phyloP scores from a whole-genome alignment of 2,329 filamentous ascomycete genomes.

The Bipolaris oryzae region DNA sequence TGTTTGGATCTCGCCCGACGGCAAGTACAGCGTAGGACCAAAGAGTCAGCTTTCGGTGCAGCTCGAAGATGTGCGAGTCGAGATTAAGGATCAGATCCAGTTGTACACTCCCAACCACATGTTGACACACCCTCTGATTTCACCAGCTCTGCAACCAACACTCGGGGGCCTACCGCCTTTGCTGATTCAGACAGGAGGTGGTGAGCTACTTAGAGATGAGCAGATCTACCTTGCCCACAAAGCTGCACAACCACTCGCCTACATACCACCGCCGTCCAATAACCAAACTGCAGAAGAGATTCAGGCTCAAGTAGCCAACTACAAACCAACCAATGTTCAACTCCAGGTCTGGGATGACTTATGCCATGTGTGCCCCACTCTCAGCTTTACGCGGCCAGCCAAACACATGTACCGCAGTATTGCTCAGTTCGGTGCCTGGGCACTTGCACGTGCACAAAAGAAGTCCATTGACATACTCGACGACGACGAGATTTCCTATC shows the following conservation, averaged over 20 bases:
- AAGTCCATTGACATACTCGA: conserved; percentile 79
- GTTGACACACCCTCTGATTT: conserved; percentile 85
- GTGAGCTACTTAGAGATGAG: conserved; percentile 88
- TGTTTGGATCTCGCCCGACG: conserved; percentile 36
- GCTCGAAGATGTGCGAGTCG: conserved; percentile 68
- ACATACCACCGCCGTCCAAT: conserved; percentile 63
- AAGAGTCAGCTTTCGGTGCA: conserved; percentile 63
- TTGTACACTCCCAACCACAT: conserved; percentile 85
- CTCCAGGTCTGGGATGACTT: conserved; percentile 96
- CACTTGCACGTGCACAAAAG: conserved; percentile 80
- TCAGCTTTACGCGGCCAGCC: conserved; percentile 95
- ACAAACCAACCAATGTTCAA: conserved; percentile 86
- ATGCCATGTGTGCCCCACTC: conserved; percentile 87
- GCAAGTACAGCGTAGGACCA: conserved; percentile 47
- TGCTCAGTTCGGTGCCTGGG: conserved; percentile 93
- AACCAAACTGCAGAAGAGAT: conserved; percentile 59
- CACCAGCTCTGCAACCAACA: conserved; percentile 83
- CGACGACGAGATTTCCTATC: conserved; percentile 76
- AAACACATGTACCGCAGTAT: conserved; percentile 95
- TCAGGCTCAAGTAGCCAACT: conserved; percentile 70
- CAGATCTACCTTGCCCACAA: conserved; percentile 96
- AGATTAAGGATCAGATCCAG: conserved; percentile 91
- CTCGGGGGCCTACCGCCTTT: conserved; percentile 89
- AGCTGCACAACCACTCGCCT: conserved; percentile 80
- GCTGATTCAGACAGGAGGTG: conserved; percentile 84